phyloP scores from a whole-genome alignment of 129 eudicot species.

The Ambrosia trifida region DNA sequence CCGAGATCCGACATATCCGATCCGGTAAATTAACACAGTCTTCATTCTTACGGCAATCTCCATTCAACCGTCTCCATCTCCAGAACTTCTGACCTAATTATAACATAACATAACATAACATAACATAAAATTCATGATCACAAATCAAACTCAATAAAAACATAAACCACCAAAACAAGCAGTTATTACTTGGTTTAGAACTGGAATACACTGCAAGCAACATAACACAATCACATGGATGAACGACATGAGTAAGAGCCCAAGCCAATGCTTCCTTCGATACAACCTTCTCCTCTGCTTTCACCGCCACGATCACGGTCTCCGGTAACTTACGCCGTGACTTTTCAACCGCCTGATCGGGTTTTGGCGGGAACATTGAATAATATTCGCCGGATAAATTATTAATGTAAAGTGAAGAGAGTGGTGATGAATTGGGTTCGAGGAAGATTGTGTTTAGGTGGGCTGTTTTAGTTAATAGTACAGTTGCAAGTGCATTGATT shows the following conservation, averaged over 20 bases:
- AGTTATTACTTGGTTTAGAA: constrained; percentile 37
- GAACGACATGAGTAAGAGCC: constrained; percentile 81
- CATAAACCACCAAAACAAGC: no score
- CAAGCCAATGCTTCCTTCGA: constrained; percentile 71
- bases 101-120: not conserved
- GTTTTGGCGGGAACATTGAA: constrained; percentile 69
- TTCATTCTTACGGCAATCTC: constrained; percentile 51
- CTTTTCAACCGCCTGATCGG: constrained; percentile 7
- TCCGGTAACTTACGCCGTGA: constrained; percentile 30
- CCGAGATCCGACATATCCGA: constrained; percentile 69
- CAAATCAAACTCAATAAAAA: no score
- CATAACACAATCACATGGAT: constrained; percentile 66
- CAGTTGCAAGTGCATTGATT: constrained; percentile 5
- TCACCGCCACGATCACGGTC: constrained; percentile 76
- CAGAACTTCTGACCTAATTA: constrained; percentile 47
- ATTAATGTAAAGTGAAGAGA: not conserved
- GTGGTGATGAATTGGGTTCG: not conserved
- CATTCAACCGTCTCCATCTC: constrained; percentile 58
- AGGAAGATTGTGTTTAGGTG: not conserved
- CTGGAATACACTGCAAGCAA: constrained; percentile 62
- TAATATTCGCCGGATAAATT: constrained; percentile 5
- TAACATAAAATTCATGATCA: no score
- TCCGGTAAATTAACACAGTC: constrained; percentile 51
- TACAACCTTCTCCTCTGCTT: constrained; percentile 68
- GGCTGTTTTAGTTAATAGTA: not conserved